These are phyloP conservation scores for Hyphodiscus hymeniophilus DNA, from an alignment of 495 filamentous ascomycete species.

Conservation along the genomic window DNA sequence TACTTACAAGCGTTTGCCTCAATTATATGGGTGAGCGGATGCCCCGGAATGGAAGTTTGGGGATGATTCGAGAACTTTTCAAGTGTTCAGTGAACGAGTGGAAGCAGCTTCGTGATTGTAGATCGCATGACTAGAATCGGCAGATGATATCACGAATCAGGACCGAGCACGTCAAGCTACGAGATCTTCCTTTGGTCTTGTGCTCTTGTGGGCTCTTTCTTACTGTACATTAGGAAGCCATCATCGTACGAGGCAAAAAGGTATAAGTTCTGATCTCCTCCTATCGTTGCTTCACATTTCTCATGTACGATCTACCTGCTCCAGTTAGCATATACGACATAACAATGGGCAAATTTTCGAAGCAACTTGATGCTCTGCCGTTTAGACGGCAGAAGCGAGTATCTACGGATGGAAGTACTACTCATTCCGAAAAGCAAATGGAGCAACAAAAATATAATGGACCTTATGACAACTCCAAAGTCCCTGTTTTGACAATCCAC, in stretches of 20 bases:
- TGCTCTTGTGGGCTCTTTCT: neutral
- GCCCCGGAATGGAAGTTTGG: neutral
- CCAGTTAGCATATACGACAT: neutral
- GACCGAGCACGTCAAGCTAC: neutral
- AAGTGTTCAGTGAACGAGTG: neutral
- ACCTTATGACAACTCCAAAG: constrained; percentile 21
- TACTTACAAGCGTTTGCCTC: neutral
- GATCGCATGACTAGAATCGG: neutral
- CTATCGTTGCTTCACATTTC: neutral
- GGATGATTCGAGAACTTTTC: too few species aligned
- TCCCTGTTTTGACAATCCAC: constrained; percentile 33
- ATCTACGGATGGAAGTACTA: constrained; percentile 4
- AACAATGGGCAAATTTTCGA: constrained; percentile 12
- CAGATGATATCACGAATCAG: neutral
- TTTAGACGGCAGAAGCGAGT: neutral
- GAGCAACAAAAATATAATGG: constrained; percentile 29
- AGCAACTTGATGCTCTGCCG: constrained; percentile 1
- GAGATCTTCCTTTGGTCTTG: neutral
- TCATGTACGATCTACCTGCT: neutral
- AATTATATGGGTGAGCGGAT: neutral
- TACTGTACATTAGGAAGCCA: neutral
- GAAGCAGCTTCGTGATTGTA: neutral
- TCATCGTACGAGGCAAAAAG: neutral
- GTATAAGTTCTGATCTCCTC: neutral
- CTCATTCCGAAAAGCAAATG: constrained; percentile 7